Evolutionary conservation across 768 basidiomycete species (phyloP), one percentile per base, ranked within the genome.

Genomic region (Flagelloscypha sp.): DNA sequence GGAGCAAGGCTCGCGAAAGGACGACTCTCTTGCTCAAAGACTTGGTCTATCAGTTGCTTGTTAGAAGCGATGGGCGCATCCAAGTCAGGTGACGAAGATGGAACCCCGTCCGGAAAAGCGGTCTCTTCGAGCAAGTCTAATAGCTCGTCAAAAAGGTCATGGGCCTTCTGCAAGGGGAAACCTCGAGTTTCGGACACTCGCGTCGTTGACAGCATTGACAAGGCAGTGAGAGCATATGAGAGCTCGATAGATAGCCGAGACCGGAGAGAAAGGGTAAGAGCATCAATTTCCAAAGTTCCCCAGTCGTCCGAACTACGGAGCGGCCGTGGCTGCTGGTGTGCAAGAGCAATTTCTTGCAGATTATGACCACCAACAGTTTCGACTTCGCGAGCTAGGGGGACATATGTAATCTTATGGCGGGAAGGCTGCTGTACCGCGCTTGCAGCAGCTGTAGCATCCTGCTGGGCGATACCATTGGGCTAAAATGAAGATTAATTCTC

Each of bases 181-280:
- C 83, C 86, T 3, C 54, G 50, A 28, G 61, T 59, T 4, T 50
- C 52, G 11, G 69, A 66, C 10, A 68, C 68, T 16, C 69, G 63
- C n/a, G 69, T 66, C 2, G 80, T 78, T 9, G 84, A 83, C 38
- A 95, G 62, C 51, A 94, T 63, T 3, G 80, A 80, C 45, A 97
- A 67, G 4, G 87, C 86, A 15, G 90, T 89, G 46, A 99, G 61
- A 4, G 85, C 88, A 53, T 92, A 98, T 3, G 90, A 82, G 35
- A 93, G 62, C 56, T 99, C 94, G 30, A 76, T 68, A 7, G 79
- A 70, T 27, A 97, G 60, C 23, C 93, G 70, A 23, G 86, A 94
- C 21, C 92, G 83, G 25, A 99, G 62, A 20, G 86, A 85, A 82
- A 99, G 80, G n/a, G 79, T 80, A 33, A 99, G 68, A n/a, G 79